phyloP scores from a whole-genome alignment of 2,329 filamentous ascomycete genomes.

The Xylariales sp. region DNA sequence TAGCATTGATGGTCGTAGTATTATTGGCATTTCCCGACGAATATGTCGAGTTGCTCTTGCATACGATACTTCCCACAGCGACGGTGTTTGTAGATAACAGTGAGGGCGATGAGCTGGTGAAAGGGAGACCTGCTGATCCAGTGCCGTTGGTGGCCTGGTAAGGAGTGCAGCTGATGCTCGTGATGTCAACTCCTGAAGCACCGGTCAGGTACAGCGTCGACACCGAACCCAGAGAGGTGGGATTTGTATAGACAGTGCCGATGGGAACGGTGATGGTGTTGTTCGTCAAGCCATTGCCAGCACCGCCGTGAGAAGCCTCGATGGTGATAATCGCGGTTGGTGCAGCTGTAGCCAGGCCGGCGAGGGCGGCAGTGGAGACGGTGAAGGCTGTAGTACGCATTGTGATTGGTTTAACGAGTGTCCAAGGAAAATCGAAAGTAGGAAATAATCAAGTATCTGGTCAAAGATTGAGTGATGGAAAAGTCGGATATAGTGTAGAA shows the following conservation, averaged over 20 bases:
- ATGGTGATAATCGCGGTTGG: slow-evolving; percentile 12
- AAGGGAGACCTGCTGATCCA: slow-evolving; percentile 13
- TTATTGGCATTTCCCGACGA: too few species aligned
- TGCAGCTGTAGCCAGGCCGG: background rate
- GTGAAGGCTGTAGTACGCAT: slow-evolving; percentile 16
- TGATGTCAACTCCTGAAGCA: slow-evolving; percentile 1
- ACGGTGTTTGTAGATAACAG: slow-evolving; percentile 22
- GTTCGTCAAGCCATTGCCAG: slow-evolving; percentile 8
- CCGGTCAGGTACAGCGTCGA: slow-evolving; percentile 20
- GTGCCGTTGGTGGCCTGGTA: slow-evolving; percentile 14
- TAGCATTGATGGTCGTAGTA: too few species aligned
- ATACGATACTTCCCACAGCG: slow-evolving; percentile 19
- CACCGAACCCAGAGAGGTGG: slow-evolving; percentile 12
- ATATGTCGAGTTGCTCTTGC: slow-evolving; percentile 10
- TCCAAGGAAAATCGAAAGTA: too few species aligned
- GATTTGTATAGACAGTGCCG: slow-evolving; percentile 12
- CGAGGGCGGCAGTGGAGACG: slow-evolving; percentile 11
- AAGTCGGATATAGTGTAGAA: too few species aligned
- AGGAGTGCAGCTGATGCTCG: slow-evolving; percentile 16
- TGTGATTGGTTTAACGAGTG: too few species aligned
- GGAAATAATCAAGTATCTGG: too few species aligned
- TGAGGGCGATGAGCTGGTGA: slow-evolving; percentile 15
- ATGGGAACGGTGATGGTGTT: slow-evolving; percentile 11
- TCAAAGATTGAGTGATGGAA: too few species aligned
- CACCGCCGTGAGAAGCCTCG: slow-evolving; percentile 15